These are phyloP conservation scores for Stentor roeselii DNA, from an alignment of 73 alveolate species.

Conservation along the genomic window DNA sequence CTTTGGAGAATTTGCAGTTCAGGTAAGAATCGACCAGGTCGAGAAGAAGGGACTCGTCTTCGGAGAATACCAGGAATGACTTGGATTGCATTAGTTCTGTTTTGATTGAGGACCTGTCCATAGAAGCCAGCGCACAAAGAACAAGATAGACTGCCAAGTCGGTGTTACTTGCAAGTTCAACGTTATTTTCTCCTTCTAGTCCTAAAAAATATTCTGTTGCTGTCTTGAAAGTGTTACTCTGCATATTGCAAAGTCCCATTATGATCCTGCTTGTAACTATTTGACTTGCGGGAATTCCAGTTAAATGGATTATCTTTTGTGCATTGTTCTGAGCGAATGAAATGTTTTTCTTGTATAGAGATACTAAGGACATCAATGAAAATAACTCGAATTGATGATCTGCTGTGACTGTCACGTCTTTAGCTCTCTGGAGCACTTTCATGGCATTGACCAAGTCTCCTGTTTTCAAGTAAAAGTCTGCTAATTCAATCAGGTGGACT, in stretches of 20 bases:
- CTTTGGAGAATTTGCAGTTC: not conserved
- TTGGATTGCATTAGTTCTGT: slow-evolving; percentile 7
- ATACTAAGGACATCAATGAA: not conserved
- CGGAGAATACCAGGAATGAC: not conserved
- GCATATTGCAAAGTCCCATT: slow-evolving; percentile 6
- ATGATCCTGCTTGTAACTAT: not conserved
- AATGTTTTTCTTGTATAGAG: not conserved
- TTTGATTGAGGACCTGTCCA: not conserved
- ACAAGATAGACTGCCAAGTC: not conserved
- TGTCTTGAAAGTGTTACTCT: not conserved
- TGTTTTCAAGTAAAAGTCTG: not conserved
- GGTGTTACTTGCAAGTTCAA: not conserved
- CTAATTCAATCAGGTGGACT: not conserved
- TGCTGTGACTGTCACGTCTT: slow-evolving; percentile 1
- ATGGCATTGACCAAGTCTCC: not conserved
- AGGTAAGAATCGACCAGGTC: not conserved
- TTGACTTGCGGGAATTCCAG: not conserved
- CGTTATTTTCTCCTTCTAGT: not conserved
- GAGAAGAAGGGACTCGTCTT: not conserved
- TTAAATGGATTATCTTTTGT: not conserved
- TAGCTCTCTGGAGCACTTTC: not conserved
- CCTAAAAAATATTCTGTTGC: not conserved
- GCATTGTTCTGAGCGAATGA: slow-evolving; percentile 5
- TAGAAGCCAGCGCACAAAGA: not conserved
- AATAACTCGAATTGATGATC: slow-evolving; percentile 15